A percentile compares a stretch with the other conserved stretches of the same genome.
These are phyloP conservation scores for Monosporozyma yasuniensis DNA, from an alignment of 805 yeast genomes.

Conservation along the genomic window DNA sequence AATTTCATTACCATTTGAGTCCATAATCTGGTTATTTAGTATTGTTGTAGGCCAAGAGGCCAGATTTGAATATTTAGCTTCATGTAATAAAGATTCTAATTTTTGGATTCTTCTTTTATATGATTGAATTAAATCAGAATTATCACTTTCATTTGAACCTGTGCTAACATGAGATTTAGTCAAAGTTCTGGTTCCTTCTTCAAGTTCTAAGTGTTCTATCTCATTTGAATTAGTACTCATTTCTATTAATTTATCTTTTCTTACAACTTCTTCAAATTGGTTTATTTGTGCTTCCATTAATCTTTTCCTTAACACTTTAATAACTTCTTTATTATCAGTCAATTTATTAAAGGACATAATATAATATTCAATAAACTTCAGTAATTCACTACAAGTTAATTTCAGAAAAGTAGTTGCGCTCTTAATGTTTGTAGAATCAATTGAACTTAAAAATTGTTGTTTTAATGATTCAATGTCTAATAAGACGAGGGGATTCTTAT, in stretches of 20 bases:
- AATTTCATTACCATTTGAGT: background rate
- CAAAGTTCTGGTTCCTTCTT: background rate
- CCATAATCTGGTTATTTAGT: slow-evolving; percentile 9
- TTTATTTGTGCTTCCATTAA: slow-evolving; percentile 9
- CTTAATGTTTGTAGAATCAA: background rate
- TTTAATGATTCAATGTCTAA: background rate
- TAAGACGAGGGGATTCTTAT: background rate
- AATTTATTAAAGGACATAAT: slow-evolving; percentile 29
- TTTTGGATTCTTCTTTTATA: slow-evolving; percentile 66
- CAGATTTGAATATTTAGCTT: slow-evolving; percentile 52
- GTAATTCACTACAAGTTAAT: slow-evolving; percentile 1
- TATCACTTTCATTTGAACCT: background rate
- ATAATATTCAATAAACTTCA: slow-evolving; percentile 31
- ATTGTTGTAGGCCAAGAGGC: slow-evolving; percentile 40
- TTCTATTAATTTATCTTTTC: background rate
- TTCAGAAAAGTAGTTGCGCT: background rate
- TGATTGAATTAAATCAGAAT: slow-evolving; percentile 2
- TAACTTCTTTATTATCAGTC: slow-evolving; percentile 27
- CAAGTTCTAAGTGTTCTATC: too few relatives aligned
- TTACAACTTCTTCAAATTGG: background rate
- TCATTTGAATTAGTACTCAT: too few relatives aligned
- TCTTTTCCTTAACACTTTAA: slow-evolving; percentile 25
- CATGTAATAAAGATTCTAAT: slow-evolving; percentile 69
- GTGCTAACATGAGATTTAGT: background rate
- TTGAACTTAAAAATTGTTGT: background rate